Percentiles rank a stretch among this genome's conserved stretches.
Conservation (phyloP, 345 rosid genomes). For the Salix viminalis region DNA sequence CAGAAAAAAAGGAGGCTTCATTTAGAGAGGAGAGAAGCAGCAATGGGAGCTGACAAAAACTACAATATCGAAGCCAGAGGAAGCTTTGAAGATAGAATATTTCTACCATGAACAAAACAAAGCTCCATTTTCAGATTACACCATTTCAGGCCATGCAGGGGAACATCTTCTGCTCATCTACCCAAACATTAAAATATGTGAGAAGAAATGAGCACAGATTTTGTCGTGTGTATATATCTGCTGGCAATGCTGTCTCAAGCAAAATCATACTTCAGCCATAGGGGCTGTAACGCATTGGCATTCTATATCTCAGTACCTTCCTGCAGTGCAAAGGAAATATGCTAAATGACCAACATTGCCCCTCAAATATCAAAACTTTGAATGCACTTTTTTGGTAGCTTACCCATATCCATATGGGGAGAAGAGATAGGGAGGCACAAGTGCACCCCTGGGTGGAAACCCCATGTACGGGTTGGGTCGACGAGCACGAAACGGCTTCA, state of each 20-base stretch:
- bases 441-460: slow-evolving; percentile 35
- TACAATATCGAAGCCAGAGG: neutral
- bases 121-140: neutral
- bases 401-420: slow-evolving; percentile 70
- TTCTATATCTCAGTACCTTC: slow-evolving; percentile 55
- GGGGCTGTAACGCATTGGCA: slow-evolving; percentile 66
- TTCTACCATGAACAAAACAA: neutral
- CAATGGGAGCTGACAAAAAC: neutral
- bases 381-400: neutral
- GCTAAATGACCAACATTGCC: neutral
- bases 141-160: neutral
- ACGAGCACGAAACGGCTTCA: slow-evolving; percentile 66
- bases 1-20: neutral
- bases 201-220: neutral
- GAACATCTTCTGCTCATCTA: neutral
- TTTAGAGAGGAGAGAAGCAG: neutral
- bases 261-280: slow-evolving; percentile 34
- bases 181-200: slow-evolving; percentile 1
- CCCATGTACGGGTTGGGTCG: slow-evolving; percentile 42
- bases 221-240: neutral
- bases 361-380: neutral
- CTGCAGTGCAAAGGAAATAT: slow-evolving; percentile 32
- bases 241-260: neutral
- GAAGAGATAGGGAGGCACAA: slow-evolving; percentile 43
- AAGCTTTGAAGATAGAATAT: neutral